A percentile compares a stretch with the other conserved stretches of the same genome.
Evolutionary conservation across 164 flowering plant species (phyloP).

Genomic region (Umbilicus rupestris): DNA sequence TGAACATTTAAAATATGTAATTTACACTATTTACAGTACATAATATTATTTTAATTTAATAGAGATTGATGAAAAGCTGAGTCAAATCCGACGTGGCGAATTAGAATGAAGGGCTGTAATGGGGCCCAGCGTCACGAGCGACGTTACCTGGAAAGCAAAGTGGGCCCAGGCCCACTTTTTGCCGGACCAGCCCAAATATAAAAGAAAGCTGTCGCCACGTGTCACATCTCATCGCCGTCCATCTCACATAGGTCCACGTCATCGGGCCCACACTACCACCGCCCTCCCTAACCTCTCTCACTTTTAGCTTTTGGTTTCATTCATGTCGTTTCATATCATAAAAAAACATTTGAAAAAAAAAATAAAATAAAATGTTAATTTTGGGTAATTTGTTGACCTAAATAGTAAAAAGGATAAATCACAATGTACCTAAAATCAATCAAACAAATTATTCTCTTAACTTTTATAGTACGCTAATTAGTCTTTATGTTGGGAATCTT

Average conservation of each 20-base stretch:
- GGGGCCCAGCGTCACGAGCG: background rate
- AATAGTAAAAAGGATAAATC: background rate
- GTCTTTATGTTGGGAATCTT: background rate
- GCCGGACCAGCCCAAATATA: background rate
- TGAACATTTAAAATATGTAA: no score
- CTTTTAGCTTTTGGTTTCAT: background rate
- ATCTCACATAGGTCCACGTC: background rate
- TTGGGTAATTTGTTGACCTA: background rate
- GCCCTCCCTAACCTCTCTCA: background rate
- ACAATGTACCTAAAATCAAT: background rate
- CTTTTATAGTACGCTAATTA: slow-evolving; percentile 6
- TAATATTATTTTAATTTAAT: no score
- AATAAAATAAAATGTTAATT: background rate
- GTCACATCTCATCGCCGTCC: background rate
- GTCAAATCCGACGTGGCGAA: slow-evolving; percentile 1
- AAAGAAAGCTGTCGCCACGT: background rate
- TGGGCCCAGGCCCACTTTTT: background rate
- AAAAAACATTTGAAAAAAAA: no score
- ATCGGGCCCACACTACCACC: background rate
- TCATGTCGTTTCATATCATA: background rate
- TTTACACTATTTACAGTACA: no score
- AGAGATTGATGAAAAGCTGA: background rate
- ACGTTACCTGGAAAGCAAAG: background rate
- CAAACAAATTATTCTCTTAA: background rate
- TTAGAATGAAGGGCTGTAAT: background rate